Evolutionary conservation across 1,139 yeast genomes (phyloP), one percentile per base, ranked within the genome.

Genomic region (Yamadazyma dendronema): DNA sequence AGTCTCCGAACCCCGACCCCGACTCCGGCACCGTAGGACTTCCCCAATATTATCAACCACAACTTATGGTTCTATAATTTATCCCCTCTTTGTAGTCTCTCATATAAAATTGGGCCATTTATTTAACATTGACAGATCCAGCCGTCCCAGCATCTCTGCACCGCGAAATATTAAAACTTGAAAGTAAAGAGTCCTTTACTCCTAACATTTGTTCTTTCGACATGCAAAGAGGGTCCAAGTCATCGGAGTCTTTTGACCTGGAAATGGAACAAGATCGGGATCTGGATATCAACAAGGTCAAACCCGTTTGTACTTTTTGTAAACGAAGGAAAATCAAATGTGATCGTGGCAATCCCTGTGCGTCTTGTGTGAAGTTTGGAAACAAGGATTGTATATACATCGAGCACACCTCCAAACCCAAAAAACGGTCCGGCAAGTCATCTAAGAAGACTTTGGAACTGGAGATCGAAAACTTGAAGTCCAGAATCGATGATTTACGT

Each of bases 261-360:
- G 22, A 19, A 9, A 19, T 19, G 22, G 9, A 19, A 7, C 22
- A 7, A 19, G 22, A 19, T 6, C 9, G 6, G 6, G 17, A 26
- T 26, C n/a, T 14, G 29, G 29, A 26, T 17, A 16, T 13, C 17
- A 14, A 12, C 12, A 43, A 41, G 38, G 8, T n/a, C 9, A 42
- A 37, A 14, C 48, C 47, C 3, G 49, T 43, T 12, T 72, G 77
- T 41, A 49, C 60, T 14, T 62, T 59, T 31, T 72, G 77, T 44
- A 63, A 70, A 36, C 51, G 54, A 46, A 50, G 72, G 41, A 72
- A 71, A 43, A 64, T 69, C 14, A 67, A 65, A 37, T 65, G 70
- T 46, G 58, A 62, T 39, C 43, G 64, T 34, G 53, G 49, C 2
- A 43, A 38, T 8, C 68, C 68, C 1, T 62, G 68, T 44, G 36